A percentile compares a stretch with the other conserved stretches of the same genome.
Evolutionary conservation across 768 basidiomycete genomes (phyloP).

Genomic region (Boletales sp.): DNA sequence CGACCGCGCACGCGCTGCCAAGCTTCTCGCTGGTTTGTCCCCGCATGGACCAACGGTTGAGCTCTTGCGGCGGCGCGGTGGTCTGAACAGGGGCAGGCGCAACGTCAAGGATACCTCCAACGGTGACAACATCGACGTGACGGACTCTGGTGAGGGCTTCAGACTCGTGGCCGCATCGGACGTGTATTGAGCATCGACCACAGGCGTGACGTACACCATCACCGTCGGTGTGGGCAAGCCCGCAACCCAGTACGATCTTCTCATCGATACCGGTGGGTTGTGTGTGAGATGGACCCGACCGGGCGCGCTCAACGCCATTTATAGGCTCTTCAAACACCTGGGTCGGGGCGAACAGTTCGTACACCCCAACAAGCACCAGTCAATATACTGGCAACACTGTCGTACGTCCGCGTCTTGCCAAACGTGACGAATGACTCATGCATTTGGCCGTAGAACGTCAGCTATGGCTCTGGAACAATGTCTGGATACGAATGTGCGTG

Average conservation of each 20-base stretch:
- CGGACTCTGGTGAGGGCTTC: slow-evolving; percentile 42
- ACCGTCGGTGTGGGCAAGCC: slow-evolving; percentile 51
- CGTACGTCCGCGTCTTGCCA: slow-evolving; percentile 22
- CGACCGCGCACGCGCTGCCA: slow-evolving; percentile 53
- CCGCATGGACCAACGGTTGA: slow-evolving; percentile 35
- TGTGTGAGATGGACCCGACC: neutral
- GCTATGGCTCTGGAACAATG: slow-evolving; percentile 54
- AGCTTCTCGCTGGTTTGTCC: slow-evolving; percentile 50
- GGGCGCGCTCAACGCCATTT: neutral
- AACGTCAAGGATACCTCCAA: neutral
- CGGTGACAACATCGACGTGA: slow-evolving; percentile 46
- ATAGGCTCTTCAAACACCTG: slow-evolving; percentile 50
- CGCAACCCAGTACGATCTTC: slow-evolving; percentile 45
- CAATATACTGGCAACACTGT: slow-evolving; percentile 36
- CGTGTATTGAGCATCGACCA: neutral
- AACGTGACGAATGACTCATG: neutral
- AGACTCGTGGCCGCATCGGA: neutral
- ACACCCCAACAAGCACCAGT: slow-evolving; percentile 44
- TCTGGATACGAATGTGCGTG: slow-evolving; percentile 47
- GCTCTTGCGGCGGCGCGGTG: too few species aligned
- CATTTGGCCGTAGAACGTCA: slow-evolving; percentile 37
- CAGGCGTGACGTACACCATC: slow-evolving; percentile 51
- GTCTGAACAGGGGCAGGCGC: too few species aligned
- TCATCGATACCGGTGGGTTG: slow-evolving; percentile 53
- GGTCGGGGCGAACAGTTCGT: slow-evolving; percentile 50